phyloP scores from a whole-genome alignment of 192 early-diverging fungal genomes.

The Podila epicladia region DNA sequence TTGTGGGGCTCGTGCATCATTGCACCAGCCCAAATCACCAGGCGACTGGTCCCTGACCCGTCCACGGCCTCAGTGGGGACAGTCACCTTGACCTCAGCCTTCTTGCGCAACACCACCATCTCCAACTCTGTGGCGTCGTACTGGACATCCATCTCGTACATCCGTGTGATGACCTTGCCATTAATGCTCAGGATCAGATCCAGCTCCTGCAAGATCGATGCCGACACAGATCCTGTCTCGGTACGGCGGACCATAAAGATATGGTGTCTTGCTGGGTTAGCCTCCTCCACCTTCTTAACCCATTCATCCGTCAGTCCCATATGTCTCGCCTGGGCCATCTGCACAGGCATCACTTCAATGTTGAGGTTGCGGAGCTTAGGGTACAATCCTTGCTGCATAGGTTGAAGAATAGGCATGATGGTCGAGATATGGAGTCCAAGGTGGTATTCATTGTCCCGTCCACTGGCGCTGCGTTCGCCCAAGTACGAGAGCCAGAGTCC shows the following conservation, averaged over 20 bases:
- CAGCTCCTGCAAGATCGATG: conserved; percentile 66
- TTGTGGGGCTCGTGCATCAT: conserved; percentile 79
- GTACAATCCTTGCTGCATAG: conserved; percentile 59
- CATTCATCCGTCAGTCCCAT: conserved; percentile 68
- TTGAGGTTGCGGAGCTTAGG: conserved; percentile 67
- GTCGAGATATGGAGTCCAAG: conserved; percentile 64
- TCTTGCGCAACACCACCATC: conserved; percentile 76
- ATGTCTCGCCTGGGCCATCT: conserved; percentile 66
- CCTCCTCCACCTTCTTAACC: conserved; percentile 65
- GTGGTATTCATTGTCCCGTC: conserved; percentile 72
- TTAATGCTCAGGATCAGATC: conserved; percentile 78
- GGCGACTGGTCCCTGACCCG: conserved; percentile 68
- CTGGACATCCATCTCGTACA: conserved; percentile 72
- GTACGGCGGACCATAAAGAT: conserved; percentile 69
- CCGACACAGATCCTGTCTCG: conserved; percentile 67
- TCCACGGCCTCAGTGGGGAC: conserved; percentile 74
- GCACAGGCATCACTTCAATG: conserved; percentile 66
- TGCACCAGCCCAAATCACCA: conserved; percentile 90
- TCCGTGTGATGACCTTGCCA: conserved; percentile 67
- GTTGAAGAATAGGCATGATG: conserved; percentile 62
- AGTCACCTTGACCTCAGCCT: conserved; percentile 73
- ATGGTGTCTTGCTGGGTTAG: conserved; percentile 60
- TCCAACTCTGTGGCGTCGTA: conserved; percentile 63
- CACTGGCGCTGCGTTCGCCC: conserved; percentile 74
- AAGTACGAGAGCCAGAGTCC: conserved; percentile 81